Percentiles rank a stretch among this genome's conserved stretches.
phyloP scores from a whole-genome alignment of 2,329 filamentous ascomycete species.

The Aureobasidium sp. region DNA sequence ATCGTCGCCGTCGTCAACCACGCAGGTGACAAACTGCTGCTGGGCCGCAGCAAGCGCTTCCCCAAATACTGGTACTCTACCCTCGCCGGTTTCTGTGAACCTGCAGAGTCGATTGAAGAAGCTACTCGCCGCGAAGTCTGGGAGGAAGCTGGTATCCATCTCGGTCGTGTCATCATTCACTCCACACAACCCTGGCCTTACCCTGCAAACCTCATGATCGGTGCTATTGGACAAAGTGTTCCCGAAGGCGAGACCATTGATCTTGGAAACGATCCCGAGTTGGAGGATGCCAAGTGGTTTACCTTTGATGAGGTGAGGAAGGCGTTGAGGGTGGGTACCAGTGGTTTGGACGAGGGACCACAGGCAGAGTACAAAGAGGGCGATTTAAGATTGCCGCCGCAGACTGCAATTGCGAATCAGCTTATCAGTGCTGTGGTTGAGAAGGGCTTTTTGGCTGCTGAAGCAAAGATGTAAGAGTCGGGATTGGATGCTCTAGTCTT shows the following conservation, averaged over 20 bases:
- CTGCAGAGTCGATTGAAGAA: conserved; percentile 43
- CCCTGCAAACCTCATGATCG: conserved; percentile 45
- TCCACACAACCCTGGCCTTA: conserved; percentile 47
- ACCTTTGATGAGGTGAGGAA: conserved; percentile 68
- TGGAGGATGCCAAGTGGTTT: conserved; percentile 88
- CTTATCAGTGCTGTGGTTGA: conserved; percentile 66
- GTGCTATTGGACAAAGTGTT: conserved; percentile 75
- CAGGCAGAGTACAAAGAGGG: conserved; percentile 66
- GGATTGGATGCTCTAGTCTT: neutral
- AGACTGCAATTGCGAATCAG: conserved; percentile 87
- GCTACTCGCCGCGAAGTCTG: conserved; percentile 43
- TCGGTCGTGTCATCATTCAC: conserved; percentile 43
- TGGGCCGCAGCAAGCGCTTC: conserved; percentile 79
- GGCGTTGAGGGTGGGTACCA: conserved; percentile 60
- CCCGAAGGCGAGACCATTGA: conserved; percentile 69
- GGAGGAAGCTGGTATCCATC: conserved; percentile 40
- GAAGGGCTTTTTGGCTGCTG: conserved; percentile 58
- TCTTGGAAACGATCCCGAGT: conserved; percentile 79
- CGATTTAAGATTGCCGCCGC: conserved; percentile 67
- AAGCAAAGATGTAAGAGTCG: conserved; percentile 31
- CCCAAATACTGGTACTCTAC: conserved; percentile 82
- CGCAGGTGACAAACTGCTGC: conserved; percentile 67
- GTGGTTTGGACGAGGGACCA: conserved; percentile 55
- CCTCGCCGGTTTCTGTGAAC: conserved; percentile 51
- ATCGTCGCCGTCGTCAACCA: conserved; percentile 87